phyloP scores from a whole-genome alignment of 176 grass and related monocot species.

The Ampelocalamus luodianensis region DNA sequence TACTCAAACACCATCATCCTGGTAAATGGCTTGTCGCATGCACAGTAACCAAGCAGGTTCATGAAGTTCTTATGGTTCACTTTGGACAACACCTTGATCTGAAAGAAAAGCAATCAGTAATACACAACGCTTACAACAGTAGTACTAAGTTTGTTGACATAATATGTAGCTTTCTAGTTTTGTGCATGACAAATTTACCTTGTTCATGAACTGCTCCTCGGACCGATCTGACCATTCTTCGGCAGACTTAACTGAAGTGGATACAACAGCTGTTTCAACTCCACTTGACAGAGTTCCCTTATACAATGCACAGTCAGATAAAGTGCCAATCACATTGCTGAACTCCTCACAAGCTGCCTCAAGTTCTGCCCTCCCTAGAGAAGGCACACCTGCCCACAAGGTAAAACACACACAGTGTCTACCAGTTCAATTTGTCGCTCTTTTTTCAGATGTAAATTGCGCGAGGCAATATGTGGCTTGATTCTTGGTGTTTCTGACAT shows the following conservation, averaged over 20 bases:
- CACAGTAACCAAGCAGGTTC: slow-evolving; percentile 83
- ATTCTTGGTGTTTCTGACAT: not conserved
- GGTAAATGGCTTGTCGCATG: slow-evolving; percentile 66
- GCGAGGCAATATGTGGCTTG: not conserved
- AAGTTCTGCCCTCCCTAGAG: slow-evolving; percentile 65
- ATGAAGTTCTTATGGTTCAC: slow-evolving; percentile 94
- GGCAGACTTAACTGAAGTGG: slow-evolving; percentile 44
- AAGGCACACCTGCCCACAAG: slow-evolving; percentile 56
- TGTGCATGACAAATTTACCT: slow-evolving; percentile 44
- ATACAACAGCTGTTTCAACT: slow-evolving; percentile 83
- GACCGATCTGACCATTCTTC: slow-evolving; percentile 52
- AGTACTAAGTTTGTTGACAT: not conserved
- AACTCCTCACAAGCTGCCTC: slow-evolving; percentile 73
- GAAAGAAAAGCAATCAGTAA: slow-evolving; percentile 31
- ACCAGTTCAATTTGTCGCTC: not conserved
- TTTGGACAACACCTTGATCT: slow-evolving; percentile 71
- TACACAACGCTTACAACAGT: not conserved
- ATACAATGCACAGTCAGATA: slow-evolving; percentile 60
- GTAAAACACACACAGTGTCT: slow-evolving; percentile 12
- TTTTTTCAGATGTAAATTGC: slow-evolving; percentile 12
- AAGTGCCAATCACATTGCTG: slow-evolving; percentile 73
- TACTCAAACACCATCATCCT: slow-evolving; percentile 93
- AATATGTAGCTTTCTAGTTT: not conserved
- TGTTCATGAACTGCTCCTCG: slow-evolving; percentile 69
- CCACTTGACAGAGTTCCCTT: slow-evolving; percentile 83